Conservation (phyloP, 805 yeast genomes). For the Tetrapisispora fleetii region DNA sequence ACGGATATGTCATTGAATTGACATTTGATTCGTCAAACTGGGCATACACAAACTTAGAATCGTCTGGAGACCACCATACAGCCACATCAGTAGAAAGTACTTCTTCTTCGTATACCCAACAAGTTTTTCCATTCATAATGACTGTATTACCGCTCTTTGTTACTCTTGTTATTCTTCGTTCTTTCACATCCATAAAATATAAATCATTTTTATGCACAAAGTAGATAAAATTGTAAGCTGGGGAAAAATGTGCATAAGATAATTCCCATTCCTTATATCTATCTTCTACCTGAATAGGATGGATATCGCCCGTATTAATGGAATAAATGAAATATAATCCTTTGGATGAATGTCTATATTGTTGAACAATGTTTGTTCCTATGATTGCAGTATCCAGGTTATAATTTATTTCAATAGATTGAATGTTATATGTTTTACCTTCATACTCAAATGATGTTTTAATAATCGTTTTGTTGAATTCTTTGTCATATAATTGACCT, state of each 20-base stretch:
- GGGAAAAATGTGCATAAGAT: conserved; percentile 51
- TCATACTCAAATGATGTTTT: conserved; percentile 33
- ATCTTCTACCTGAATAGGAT: conserved; percentile 22
- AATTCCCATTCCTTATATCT: conserved; percentile 5
- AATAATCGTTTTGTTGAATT: conserved; percentile 21
- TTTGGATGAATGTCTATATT: conserved; percentile 63
- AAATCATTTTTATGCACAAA: conserved; percentile 50
- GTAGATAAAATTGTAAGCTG: conserved; percentile 44
- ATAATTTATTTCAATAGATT: conserved; percentile 36
- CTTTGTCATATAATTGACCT: conserved; percentile 26
- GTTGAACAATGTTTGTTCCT: conserved; percentile 37
- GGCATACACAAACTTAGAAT: conserved; percentile 44
- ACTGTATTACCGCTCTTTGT: conserved; percentile 42
- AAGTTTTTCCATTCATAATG: conserved; percentile 60
- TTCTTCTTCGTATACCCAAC: conserved; percentile 83
- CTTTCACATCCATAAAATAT: conserved; percentile 35
- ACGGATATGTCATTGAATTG: conserved; percentile 41
- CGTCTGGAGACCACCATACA: conserved; percentile 68
- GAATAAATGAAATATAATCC: conserved; percentile 58
- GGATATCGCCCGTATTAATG: conserved; percentile 28
- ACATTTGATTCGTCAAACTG: conserved; percentile 53
- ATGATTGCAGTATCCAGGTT: conserved; percentile 43
- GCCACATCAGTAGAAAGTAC: conserved; percentile 49
- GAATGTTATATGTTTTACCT: conserved; percentile 33
- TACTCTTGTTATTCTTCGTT: conserved; percentile 9